phyloP scores from a whole-genome alignment of 305 asterid genomes.

The Fraxinus platypoda region DNA sequence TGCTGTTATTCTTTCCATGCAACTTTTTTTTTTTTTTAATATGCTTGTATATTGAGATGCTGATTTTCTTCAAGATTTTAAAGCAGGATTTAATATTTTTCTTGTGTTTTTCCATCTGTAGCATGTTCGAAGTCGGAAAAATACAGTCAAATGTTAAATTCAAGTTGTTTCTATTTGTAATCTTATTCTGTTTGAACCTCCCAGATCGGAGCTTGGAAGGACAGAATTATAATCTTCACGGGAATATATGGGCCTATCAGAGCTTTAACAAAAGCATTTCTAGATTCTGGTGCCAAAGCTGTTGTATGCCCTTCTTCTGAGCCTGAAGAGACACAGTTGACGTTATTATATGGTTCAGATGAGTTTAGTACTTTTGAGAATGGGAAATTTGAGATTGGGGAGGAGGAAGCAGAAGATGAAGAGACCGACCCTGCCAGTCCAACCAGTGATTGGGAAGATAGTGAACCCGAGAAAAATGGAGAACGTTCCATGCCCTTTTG shows the following conservation, averaged over 20 bases:
- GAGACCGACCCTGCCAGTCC: conserved; percentile 72
- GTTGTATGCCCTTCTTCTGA: conserved; percentile 89
- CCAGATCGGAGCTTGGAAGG: conserved; percentile 98
- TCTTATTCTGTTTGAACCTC: conserved; percentile 18
- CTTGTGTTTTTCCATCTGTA: not conserved
- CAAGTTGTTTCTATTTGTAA: not conserved
- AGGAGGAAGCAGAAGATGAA: conserved; percentile 81
- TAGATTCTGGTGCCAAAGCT: conserved; percentile 96
- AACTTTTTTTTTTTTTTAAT: not conserved
- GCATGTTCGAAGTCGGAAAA: not conserved
- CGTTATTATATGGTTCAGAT: conserved; percentile 72
- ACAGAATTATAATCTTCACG: conserved; percentile 84
- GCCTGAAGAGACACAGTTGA: conserved; percentile 78
- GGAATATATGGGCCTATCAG: conserved; percentile 86
- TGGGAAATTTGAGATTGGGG: conserved; percentile 92
- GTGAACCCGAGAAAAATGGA: conserved; percentile 67
- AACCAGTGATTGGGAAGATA: conserved; percentile 94
- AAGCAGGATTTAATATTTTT: not conserved
- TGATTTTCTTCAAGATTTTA: not conserved
- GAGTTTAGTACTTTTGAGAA: conserved; percentile 70
- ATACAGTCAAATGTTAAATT: not conserved
- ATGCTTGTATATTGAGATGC: not conserved
- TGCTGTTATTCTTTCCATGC: not conserved
- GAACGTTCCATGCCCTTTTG: conserved; percentile 49
- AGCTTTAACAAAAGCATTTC: conserved; percentile 78